Evolutionary conservation across 176 grass and related monocot species (phyloP).

Genomic region (Eragrostis nindensis): DNA sequence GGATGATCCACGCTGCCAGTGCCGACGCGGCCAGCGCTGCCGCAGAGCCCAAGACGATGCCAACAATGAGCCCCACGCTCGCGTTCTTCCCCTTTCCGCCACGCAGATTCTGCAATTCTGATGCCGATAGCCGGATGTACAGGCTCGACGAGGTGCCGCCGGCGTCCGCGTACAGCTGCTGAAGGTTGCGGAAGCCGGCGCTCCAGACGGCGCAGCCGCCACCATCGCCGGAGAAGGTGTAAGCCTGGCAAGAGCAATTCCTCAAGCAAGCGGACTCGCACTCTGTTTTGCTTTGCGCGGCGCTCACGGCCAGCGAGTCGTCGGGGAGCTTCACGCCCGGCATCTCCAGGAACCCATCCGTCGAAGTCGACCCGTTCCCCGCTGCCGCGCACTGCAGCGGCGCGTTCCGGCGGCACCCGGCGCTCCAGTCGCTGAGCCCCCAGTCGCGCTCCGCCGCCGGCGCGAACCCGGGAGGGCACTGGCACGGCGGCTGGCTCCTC

Average conservation of each 20-base stretch:
- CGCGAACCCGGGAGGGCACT: constrained; percentile 37
- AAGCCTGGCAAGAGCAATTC: constrained; percentile 44
- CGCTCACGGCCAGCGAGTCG: background rate
- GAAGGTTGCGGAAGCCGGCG: constrained; percentile 31
- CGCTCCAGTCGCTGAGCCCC: constrained; percentile 35
- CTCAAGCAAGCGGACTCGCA: constrained; percentile 19
- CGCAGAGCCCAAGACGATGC: background rate
- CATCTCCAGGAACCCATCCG: constrained; percentile 26
- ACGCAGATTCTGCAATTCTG: background rate
- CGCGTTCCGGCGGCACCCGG: background rate
- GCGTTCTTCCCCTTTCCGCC: background rate
- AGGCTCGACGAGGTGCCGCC: background rate
- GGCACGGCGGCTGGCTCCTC: constrained; percentile 32
- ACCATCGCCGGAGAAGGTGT: constrained; percentile 22
- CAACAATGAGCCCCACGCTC: background rate
- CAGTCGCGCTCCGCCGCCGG: constrained; percentile 30
- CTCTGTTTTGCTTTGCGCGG: background rate
- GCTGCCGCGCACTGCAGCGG: constrained; percentile 1
- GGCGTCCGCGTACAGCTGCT: background rate
- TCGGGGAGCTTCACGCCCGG: constrained; percentile 1
- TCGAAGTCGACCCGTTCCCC: background rate
- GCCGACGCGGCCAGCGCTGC: constrained; percentile 14
- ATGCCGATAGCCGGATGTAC: constrained; percentile 19
- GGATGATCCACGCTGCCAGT: background rate
- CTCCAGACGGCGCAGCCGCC: constrained; percentile 27